Percentiles rank a stretch among this genome's conserved stretches.
phyloP scores from a whole-genome alignment of 495 filamentous ascomycete genomes.

The Tuber borchii region DNA sequence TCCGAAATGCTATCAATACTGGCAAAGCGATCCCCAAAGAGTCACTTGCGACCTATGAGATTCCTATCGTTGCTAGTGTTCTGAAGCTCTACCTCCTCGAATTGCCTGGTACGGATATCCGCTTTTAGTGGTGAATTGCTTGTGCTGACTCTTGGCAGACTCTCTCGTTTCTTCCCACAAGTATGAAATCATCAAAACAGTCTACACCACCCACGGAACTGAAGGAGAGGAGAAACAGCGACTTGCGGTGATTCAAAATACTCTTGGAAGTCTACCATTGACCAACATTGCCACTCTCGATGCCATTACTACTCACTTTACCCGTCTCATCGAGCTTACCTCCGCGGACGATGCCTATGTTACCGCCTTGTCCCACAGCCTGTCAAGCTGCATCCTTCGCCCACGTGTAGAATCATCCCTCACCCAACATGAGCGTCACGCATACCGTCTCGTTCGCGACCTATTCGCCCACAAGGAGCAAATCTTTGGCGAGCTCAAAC shows the following conservation, averaged over 20 bases:
- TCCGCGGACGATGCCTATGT: conserved; percentile 88
- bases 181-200: conserved; percentile 97
- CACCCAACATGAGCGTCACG: conserved; percentile 90
- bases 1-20: conserved; percentile 76
- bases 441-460: conserved; percentile 85
- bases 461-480: conserved; percentile 87
- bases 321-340: conserved; percentile 90
- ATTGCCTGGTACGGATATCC: conserved; percentile 65
- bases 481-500: conserved; percentile 95
- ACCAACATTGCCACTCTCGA: conserved; percentile 98
- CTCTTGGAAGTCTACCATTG: conserved; percentile 85
- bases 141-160: conserved; percentile 49
- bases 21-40: conserved; percentile 75
- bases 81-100: conserved; percentile 95
- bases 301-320: conserved; percentile 96
- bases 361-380: conserved; percentile 62
- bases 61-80: conserved; percentile 86
- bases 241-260: conserved; percentile 89
- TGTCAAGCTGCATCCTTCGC: conserved; percentile 82
- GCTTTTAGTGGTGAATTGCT: background rate
- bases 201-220: conserved; percentile 78
- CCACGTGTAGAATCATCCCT: conserved; percentile 78
- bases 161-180: conserved; percentile 96
- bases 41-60: conserved; percentile 74
- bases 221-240: conserved; percentile 62